These are phyloP conservation scores for Phlebiopsis gigantea DNA, from an alignment of 768 basidiomycete species.

Conservation along the genomic window DNA sequence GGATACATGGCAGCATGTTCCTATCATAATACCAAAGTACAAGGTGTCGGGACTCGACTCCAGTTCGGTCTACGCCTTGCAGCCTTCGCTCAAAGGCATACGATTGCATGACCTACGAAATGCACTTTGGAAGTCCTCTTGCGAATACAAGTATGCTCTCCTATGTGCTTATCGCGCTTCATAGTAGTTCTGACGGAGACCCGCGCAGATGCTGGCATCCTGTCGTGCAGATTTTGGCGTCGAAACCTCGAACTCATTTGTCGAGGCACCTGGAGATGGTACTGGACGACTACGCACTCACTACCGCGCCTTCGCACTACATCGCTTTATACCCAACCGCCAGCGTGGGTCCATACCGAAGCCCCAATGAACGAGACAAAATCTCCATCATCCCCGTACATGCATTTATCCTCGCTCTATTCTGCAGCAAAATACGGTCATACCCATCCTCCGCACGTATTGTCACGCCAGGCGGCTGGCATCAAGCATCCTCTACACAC, in stretches of 20 bases:
- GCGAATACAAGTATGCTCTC: not conserved
- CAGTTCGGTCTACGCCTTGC: not conserved
- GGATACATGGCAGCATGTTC: not conserved
- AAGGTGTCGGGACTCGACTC: too few relatives aligned
- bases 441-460: not conserved
- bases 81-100: not conserved
- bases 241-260: conserved; percentile 11
- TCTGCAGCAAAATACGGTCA: not conserved
- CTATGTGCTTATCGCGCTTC: too few relatives aligned
- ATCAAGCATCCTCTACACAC: not conserved
- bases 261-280: conserved; percentile 13
- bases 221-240: conserved; percentile 5
- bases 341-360: not conserved
- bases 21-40: not conserved
- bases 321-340: conserved; percentile 13
- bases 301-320: conserved; percentile 15
- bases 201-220: not conserved
- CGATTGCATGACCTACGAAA: not conserved
- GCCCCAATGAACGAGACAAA: not conserved
- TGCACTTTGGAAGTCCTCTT: not conserved
- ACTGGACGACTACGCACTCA: conserved; percentile 15
- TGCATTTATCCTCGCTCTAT: conserved; percentile 3
- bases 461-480: not conserved
- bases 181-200: too few relatives aligned
- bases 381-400: conserved; percentile 6